Base-by-base conservation (phyloP, 108 stramenopile genomes). In the Conticribra guillardii region DNA sequence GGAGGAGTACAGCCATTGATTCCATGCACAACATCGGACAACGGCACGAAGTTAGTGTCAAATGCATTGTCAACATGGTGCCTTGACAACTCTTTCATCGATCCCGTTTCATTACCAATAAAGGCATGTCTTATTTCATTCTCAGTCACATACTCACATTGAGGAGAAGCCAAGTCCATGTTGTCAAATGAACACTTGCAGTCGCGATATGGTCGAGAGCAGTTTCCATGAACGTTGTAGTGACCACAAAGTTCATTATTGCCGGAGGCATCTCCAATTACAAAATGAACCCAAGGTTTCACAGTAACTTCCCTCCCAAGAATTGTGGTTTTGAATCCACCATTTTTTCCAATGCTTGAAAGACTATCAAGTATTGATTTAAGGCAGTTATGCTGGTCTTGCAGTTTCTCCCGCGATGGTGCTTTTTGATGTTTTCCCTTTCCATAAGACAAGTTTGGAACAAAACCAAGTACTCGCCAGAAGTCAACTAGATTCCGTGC, bases 361-460 rank as follows among this genome's bases (percentile, higher is more conserved):
- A 60, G 15, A 1, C 37, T 18, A 14, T 60, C 21, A 60, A 60
- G 29, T 4, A 60, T 45, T 19, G 18, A 32, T 0, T 37, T n/a
- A 4, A 60, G 34, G 41, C 59, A 60, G 14, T 60, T 34, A 19
- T 60, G 59, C 23, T 60, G 33, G 37, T 60, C 59, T 60, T 60
- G 59, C 3, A 60, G 41, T 41, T 34, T 60, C 5, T 53, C 24
- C 19, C 52, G 21, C 22, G 52, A 21, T 11, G 11, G 11, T 11
- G 8, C 8, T 11, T 41, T 41, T 11, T 11, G 5, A 41, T 9
- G 11, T 41, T 41, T 41, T 53, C 41, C 21, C 18, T 19, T 41
- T 1, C 59, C 37, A 60, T 44, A 41, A 17, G 2, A 41, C 21
- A 60, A 34, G 21, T 60, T 60, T 18, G 59, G 59, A 41, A 60